These are phyloP conservation scores for Teratosphaeria nubilosa DNA, from an alignment of 2,329 filamentous ascomycete species.

Conservation along the genomic window DNA sequence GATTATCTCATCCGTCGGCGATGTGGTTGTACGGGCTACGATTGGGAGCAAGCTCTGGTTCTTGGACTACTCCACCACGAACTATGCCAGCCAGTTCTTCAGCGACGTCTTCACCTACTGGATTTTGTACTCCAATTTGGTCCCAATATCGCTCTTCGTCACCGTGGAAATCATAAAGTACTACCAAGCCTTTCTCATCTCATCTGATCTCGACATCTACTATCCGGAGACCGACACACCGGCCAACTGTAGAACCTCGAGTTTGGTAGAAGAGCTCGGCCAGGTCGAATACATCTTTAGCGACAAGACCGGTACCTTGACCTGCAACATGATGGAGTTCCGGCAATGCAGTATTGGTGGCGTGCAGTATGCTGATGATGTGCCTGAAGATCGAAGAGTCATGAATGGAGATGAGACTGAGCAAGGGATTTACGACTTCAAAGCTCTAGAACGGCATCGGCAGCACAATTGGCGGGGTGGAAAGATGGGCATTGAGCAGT, in stretches of 20 bases:
- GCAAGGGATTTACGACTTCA: conserved; percentile 76
- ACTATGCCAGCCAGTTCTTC: conserved; percentile 72
- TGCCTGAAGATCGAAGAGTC: conserved; percentile 80
- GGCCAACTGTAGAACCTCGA: conserved; percentile 90
- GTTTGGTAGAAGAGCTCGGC: conserved; percentile 88
- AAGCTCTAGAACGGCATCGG: conserved; percentile 60
- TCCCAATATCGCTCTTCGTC: conserved; percentile 95
- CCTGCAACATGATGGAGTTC: conserved; percentile 99
- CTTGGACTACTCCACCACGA: conserved; percentile 55
- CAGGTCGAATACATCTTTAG: conserved; percentile 99
- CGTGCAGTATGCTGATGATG: conserved; percentile 84
- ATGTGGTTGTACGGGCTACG: conserved; percentile 67
- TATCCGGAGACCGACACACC: conserved; percentile 92
- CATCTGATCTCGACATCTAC: conserved; percentile 95
- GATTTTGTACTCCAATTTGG: conserved; percentile 92
- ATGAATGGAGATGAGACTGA: conserved; percentile 62
- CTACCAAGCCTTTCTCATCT: conserved; percentile 94
- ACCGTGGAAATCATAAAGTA: conserved; percentile 98
- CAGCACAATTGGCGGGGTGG: conserved; percentile 19
- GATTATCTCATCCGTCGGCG: conserved; percentile 81
- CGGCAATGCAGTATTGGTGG: conserved; percentile 88
- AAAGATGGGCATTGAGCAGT: conserved; percentile 65
- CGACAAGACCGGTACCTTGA: conserved; percentile 93
- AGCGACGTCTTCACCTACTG: conserved; percentile 96
- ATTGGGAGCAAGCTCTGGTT: conserved; percentile 57